A percentile compares a stretch with the other conserved stretches of the same genome.
phyloP scores from a whole-genome alignment of 345 rosid species.

The Cardiospermum halicacabum region DNA sequence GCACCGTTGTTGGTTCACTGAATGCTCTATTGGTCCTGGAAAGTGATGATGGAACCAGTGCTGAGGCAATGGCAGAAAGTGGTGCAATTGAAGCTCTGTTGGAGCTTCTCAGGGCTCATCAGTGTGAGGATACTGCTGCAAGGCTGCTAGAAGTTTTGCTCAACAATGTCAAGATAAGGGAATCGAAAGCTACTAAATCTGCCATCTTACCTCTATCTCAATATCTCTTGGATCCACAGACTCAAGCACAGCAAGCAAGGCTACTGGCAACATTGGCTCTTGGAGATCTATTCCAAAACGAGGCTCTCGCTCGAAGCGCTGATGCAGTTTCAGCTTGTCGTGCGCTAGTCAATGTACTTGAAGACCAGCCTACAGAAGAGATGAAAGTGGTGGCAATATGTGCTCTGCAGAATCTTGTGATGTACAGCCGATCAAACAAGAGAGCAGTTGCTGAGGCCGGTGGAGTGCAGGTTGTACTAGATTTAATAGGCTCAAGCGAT shows the following conservation, averaged over 20 bases:
- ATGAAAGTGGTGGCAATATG: conserved; percentile 99
- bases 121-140: conserved; percentile 94
- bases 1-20: conserved; percentile 78
- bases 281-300: conserved; percentile 96
- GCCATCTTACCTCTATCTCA: conserved; percentile 92
- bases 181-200: conserved; percentile 82
- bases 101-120: conserved; percentile 94
- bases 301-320: conserved; percentile 87
- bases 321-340: conserved; percentile 98
- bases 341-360: conserved; percentile 93
- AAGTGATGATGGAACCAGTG: conserved; percentile 94
- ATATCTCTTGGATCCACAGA: conserved; percentile 97
- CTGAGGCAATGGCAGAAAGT: conserved; percentile 98
- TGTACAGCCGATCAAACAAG: conserved; percentile 92
- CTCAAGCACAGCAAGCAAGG: conserved; percentile 95
- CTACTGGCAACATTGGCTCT: conserved; percentile 90
- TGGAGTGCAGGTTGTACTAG: conserved; percentile 96
- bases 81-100: conserved; percentile 97
- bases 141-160: conserved; percentile 90
- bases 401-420: conserved; percentile 95
- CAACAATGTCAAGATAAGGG: conserved; percentile 94
- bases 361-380: conserved; percentile 99
- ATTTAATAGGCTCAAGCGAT: conserved; percentile 90
- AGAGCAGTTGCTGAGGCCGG: conserved; percentile 99
- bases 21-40: conserved; percentile 96